phyloP scores from a whole-genome alignment of 2,329 filamentous ascomycete species.

The Fusarium tricinctum region DNA sequence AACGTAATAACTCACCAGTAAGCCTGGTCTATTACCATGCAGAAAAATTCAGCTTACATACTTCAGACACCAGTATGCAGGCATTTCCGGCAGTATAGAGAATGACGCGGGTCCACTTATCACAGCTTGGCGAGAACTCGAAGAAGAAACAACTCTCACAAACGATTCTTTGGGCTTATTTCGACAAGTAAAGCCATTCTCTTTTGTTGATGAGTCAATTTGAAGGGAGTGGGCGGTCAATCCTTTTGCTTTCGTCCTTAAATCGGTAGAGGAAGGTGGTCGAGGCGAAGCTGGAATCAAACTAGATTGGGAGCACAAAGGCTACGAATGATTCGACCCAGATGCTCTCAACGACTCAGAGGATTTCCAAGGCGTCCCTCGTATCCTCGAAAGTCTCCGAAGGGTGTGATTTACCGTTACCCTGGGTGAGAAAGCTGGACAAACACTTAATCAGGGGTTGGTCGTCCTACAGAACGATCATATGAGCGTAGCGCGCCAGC shows the following conservation, averaged over 20 bases:
- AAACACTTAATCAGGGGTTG: constrained; percentile 62
- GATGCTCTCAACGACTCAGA: constrained; percentile 62
- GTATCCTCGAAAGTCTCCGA: constrained; percentile 68
- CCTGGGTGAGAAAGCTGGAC: constrained; percentile 61
- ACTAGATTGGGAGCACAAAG: constrained; percentile 74
- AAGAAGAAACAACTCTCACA: constrained; percentile 72
- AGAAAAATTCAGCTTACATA: constrained; percentile 7
- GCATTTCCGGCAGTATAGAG: constrained; percentile 72
- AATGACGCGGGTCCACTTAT: constrained; percentile 65
- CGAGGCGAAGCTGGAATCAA: constrained; percentile 62
- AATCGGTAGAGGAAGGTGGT: constrained; percentile 44
- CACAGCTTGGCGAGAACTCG: constrained; percentile 73
- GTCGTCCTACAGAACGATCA: constrained; percentile 67
- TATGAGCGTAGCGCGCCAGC: constrained; percentile 69
- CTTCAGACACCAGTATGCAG: constrained; percentile 68
- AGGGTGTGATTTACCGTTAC: constrained; percentile 72
- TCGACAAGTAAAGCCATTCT: constrained; percentile 70
- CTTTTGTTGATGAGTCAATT: constrained; percentile 66
- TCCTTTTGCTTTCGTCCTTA: constrained; percentile 72
- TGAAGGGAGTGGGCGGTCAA: constrained; percentile 73
- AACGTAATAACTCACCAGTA: constrained; percentile 73
- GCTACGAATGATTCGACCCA: constrained; percentile 70
- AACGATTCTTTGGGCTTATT: constrained; percentile 62
- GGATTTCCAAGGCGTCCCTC: constrained; percentile 67
- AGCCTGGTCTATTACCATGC: constrained; percentile 37